Conservation (phyloP, 2,329 filamentous ascomycete species). For the Hypoxylon sp. region DNA sequence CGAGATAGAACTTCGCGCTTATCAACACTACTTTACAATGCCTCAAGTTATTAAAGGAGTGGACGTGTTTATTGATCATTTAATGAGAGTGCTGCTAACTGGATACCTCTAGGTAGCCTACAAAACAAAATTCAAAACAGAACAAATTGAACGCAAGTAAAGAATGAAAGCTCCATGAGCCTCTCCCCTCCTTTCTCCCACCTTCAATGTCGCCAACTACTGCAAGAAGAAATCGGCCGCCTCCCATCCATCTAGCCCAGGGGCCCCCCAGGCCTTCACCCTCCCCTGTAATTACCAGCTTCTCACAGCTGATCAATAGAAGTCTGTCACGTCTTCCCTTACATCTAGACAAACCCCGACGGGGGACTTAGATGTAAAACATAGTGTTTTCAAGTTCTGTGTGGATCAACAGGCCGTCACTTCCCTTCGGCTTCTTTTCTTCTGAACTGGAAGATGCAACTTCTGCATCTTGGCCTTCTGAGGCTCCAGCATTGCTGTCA, state of each 20-base stretch:
- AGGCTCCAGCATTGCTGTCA: conserved; percentile 58
- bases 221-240: neutral
- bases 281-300: neutral
- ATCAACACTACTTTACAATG: neutral
- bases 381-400: conserved; percentile 57
- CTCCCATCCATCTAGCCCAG: neutral
- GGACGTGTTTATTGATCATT: neutral
- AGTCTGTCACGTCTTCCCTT: neutral
- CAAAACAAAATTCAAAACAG: neutral
- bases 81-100: conserved; percentile 7
- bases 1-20: no score
- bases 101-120: neutral
- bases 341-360: neutral
- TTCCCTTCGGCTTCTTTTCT: neutral
- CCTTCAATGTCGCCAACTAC: neutral
- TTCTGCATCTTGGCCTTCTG: neutral
- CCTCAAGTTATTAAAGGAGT: neutral
- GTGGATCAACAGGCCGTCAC: conserved; percentile 49
- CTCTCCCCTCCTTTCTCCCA: neutral
- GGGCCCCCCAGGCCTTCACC: no score
- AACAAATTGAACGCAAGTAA: neutral
- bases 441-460: no score
- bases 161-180: neutral
- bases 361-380: conserved; percentile 60
- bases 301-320: neutral